phyloP scores from a whole-genome alignment of 1,284 basidiomycete genomes.

The Rugosomyces carneus region DNA sequence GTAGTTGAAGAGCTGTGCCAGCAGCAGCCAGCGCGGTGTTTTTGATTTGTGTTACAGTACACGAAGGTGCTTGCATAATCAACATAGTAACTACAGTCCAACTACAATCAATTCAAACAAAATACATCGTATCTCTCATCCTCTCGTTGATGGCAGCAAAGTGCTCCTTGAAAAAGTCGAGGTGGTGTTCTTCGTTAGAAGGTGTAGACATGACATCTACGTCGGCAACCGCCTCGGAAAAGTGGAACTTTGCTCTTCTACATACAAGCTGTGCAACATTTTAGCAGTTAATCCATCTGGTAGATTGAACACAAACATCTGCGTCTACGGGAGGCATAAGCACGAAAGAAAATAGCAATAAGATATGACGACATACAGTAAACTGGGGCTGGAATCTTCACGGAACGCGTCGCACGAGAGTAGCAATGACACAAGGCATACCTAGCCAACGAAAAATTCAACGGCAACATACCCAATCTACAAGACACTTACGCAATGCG shows the following conservation, averaged over 20 bases:
- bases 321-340: conserved; percentile 20
- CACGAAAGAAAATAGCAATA: background rate
- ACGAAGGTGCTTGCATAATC: conserved; percentile 13
- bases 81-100: background rate
- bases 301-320: conserved; percentile 12
- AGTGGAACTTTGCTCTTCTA: conserved; percentile 28
- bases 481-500: conserved; percentile 17
- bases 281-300: conserved; percentile 13
- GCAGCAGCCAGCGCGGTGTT: conserved; percentile 9
- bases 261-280: conserved; percentile 23
- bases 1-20: conserved; percentile 13
- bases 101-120: conserved; percentile 13
- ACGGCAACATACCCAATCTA: background rate
- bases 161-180: conserved; percentile 18
- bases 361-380: conserved; percentile 25
- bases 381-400: conserved; percentile 33
- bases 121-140: conserved; percentile 19
- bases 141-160: conserved; percentile 17
- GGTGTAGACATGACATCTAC: conserved; percentile 18
- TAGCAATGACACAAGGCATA: conserved; percentile 31
- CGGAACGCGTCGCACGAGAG: conserved; percentile 29
- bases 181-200: conserved; percentile 15
- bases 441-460: conserved; percentile 8
- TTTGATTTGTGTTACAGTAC: background rate
- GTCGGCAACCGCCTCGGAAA: conserved; percentile 18